Base-by-base conservation (phyloP, 2,329 filamentous ascomycete species). In the Colletotrichum lentis region DNA sequence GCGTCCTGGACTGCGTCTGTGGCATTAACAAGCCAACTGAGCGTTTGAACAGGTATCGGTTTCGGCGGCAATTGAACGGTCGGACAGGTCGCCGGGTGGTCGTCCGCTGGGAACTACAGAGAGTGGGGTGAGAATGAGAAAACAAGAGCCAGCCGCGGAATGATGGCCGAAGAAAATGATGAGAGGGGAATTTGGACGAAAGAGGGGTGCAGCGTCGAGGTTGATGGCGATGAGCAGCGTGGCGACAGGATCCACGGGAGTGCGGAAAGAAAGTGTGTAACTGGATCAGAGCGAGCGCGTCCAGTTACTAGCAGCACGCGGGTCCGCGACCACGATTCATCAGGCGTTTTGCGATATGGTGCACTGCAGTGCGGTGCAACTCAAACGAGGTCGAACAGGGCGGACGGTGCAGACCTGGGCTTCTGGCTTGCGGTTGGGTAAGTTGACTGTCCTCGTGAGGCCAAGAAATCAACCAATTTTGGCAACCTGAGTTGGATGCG, bases 201-300 rank as follows among this genome's bases (percentile, higher is more conserved):
- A 41, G 41, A 54, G 37, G 43, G 46, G 55, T 11, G 47, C 56
- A 27, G 50, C 8, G 41, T 35, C 57, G 47, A 62, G 24, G 39
- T 37, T 22, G 41, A 60, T 55, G 62, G 57, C 62, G 56, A 65
- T 52, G 6, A 50, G 41, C 31, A 65, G 56, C 62, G 62, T 65
- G 49, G 56, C 56, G 47, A 61, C 39, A 50, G 62, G 41, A 47
- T 65, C 56, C 57, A 61, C 62, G 62, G 49, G 35, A 31, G 31
- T 41, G 64, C 50, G 43, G 44, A 52, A 58, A 47, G 44, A 47
- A 39, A 59, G 52, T n/a, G 61, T 67, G 46, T 49, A 53, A 24
- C 22, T 46, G 47, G 22, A 35, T 47, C n/a, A 50, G 18, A 47
- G 64, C 46, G 18, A 47, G 64, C 53, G 64, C 53, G 53, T 63